Base-by-base conservation (phyloP, 1,284 basidiomycete genomes). In the Leccinum fallax region DNA sequence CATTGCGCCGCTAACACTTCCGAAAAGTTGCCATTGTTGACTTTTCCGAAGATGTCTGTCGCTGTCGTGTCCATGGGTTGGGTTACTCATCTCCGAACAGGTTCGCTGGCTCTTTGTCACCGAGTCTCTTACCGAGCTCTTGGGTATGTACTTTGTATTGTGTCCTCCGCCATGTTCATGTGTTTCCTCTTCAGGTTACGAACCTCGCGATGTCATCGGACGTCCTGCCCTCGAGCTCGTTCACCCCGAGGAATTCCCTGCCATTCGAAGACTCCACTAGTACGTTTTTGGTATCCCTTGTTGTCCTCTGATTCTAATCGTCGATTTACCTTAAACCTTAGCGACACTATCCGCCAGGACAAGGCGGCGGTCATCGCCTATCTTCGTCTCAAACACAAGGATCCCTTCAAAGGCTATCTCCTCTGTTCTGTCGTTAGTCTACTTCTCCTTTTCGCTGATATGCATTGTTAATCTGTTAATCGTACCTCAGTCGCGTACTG, bases 351-450 rank as follows among this genome's bases (percentile, higher is more conserved):
- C 65, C 78, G 80, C 40, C 82, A 87, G 66, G 89, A 92, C 76
- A 89, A 91, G 69, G 89, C 89, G 1, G 90, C 90, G 0, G 86
- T 84, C 26, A 80, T 92, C 24, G 87, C 85, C 1, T 92, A 92
- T 68, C 78, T 92, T 55, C 86, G 89, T 55, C 80, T 92, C 75
- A 81, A 82, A 68, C 89, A 92, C 77, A 90, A 90, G 67, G 84
- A 89, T 68, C 87, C 87, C 0, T 83, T 83, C 74, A 85, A 85
- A 65, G 89, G 89, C 8, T 91, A 88, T 69, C 77, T 91, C 51
- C 78, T 90, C 13, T 90, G 89, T 71, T 82, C 84, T 34, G 82
- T 91, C 61, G 90, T 92, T 67, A 73, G 88, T 81, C 81, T 51
- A 40, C 36, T 57, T 4, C 61, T 38, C 53, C 30, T 53, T 55